A percentile compares a stretch with the other conserved stretches of the same genome.
Conservation (phyloP, 306 rosid genomes). For the apple (Malus domestica) region DNA sequence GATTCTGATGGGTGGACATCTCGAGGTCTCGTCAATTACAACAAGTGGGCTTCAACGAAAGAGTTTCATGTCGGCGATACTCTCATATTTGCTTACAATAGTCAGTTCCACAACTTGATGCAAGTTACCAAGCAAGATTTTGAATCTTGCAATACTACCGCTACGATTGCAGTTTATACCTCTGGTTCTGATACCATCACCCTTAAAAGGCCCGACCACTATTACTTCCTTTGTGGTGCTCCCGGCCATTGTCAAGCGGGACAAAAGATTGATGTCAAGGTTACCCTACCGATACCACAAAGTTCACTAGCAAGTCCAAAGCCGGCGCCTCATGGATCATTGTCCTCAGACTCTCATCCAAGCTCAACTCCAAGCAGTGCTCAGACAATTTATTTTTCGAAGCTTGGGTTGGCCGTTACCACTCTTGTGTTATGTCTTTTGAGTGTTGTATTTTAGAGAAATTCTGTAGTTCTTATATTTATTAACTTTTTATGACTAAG, state of each 20-base stretch:
- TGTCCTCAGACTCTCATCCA: not conserved
- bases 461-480: too few species aligned
- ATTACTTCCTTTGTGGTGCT: not conserved
- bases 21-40: not conserved
- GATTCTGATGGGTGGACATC: not conserved
- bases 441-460: too few species aligned
- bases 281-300: not conserved
- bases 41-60: not conserved
- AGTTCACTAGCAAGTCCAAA: not conserved
- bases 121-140: not conserved
- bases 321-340: not conserved
- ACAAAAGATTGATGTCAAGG: not conserved
- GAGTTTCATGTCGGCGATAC: not conserved
- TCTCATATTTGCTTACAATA: not conserved
- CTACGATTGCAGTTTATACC: not conserved
- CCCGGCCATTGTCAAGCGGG: not conserved
- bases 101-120: not conserved
- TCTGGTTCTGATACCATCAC: not conserved
- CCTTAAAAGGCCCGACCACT: not conserved
- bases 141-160: not conserved
- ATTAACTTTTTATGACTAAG: too few species aligned
- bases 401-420: not conserved
- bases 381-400: too few species aligned
- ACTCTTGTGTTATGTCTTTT: not conserved
- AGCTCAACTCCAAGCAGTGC: not conserved